phyloP scores from a whole-genome alignment of 2,329 filamentous ascomycete genomes.

The Coniochaeta sp. region DNA sequence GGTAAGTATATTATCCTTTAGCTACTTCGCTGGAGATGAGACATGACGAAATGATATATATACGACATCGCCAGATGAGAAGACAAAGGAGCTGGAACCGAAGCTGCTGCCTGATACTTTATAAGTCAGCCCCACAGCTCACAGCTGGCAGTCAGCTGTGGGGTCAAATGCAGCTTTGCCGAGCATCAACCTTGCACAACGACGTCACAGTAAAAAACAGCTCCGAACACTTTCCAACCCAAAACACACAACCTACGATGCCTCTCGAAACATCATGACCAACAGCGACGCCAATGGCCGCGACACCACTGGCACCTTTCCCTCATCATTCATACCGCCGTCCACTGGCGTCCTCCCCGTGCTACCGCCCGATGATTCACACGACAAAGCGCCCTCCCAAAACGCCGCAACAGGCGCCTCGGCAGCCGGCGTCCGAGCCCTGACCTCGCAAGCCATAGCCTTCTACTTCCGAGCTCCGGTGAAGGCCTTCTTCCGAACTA shows the following conservation, averaged over 20 bases:
- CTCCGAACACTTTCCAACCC: neutral
- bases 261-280: constrained; percentile 1
- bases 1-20: too few species aligned
- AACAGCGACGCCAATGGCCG: constrained; percentile 1
- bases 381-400: constrained; percentile 7
- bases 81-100: too few species aligned
- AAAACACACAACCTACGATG: neutral
- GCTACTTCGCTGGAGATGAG: too few species aligned
- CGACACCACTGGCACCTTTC: neutral
- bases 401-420: constrained; percentile 62
- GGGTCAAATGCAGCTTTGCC: neutral
- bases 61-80: too few species aligned
- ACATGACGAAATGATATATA: too few species aligned
- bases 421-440: constrained; percentile 73
- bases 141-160: neutral
- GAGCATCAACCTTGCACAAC: neutral
- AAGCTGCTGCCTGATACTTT: too few species aligned
- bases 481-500: constrained; percentile 85
- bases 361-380: neutral
- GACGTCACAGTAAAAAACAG: neutral
- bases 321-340: neutral
- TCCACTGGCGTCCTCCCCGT: neutral
- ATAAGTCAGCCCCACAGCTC: too few species aligned
- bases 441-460: constrained; percentile 75
- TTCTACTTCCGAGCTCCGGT: constrained; percentile 90